Percentiles rank a stretch among this genome's conserved stretches.
Evolutionary conservation across 495 filamentous ascomycete genomes (phyloP).

Genomic region (Sabuloglossum arenarium): DNA sequence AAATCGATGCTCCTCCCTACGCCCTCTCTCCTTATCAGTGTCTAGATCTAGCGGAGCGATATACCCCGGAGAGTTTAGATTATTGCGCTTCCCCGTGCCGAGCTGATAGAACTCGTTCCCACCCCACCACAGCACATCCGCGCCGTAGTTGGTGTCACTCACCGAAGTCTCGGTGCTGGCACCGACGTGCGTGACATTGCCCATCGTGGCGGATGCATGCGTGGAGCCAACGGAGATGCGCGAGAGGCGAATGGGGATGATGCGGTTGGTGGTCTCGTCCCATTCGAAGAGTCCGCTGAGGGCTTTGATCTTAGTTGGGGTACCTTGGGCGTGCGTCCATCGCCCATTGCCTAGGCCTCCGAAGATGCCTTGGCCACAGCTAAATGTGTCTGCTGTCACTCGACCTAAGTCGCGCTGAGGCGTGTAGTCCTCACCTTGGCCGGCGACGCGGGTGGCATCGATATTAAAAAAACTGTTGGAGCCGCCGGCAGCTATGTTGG

Average conservation of each 20-base stretch:
- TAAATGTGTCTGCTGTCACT: constrained; percentile 56
- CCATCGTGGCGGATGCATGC: constrained; percentile 61
- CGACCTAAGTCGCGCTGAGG: constrained; percentile 22
- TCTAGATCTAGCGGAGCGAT: constrained; percentile 48
- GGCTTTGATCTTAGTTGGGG: constrained; percentile 61
- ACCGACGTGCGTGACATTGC: constrained; percentile 47
- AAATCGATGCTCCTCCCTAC: constrained; percentile 48
- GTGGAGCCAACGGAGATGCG: constrained; percentile 52
- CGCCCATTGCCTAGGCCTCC: constrained; percentile 68
- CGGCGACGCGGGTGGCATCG: constrained; percentile 42
- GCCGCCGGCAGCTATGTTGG: constrained; percentile 64
- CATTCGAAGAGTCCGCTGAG: constrained; percentile 71
- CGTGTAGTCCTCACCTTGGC: constrained; percentile 22
- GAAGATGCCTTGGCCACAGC: constrained; percentile 66
- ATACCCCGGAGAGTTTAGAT: constrained; percentile 48
- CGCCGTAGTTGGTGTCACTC: constrained; percentile 60
- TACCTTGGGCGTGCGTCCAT: constrained; percentile 73
- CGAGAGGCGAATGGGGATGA: constrained; percentile 58
- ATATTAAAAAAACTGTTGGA: constrained; percentile 69
- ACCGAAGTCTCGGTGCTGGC: constrained; percentile 24
- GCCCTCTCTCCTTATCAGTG: constrained; percentile 27
- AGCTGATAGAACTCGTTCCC: constrained; percentile 87
- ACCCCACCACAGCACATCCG: constrained; percentile 81
- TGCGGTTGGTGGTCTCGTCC: constrained; percentile 42
- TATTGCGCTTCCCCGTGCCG: constrained; percentile 75